Conservation (phyloP, 2,329 filamentous ascomycete genomes). For the Nemania sp. region DNA sequence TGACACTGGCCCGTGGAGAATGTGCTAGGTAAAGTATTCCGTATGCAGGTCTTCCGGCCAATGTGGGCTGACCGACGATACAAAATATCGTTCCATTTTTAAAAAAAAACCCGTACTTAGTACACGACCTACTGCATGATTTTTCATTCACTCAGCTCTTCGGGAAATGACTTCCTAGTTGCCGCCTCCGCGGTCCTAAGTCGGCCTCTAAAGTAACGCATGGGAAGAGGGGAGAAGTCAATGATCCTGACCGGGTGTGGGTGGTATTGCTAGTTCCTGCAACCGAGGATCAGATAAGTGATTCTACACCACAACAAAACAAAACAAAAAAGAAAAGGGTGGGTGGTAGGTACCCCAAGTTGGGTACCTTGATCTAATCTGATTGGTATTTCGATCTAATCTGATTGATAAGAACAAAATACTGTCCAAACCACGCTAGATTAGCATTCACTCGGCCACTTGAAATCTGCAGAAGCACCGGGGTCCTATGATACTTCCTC, state of each 20-base stretch:
- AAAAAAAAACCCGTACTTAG: too few species aligned
- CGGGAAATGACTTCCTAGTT: neutral
- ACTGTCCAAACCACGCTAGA: slow-evolving; percentile 1
- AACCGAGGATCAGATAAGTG: slow-evolving; percentile 22
- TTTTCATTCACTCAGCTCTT: slow-evolving; percentile 1
- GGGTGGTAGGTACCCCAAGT: neutral
- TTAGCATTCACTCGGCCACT: neutral
- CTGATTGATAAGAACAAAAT: slow-evolving; percentile 31
- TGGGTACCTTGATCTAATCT: slow-evolving; percentile 22
- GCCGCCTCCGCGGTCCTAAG: neutral
- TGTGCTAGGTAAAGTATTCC: too few species aligned
- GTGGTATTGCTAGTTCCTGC: neutral
- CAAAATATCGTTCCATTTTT: slow-evolving; percentile 10
- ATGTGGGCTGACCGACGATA: slow-evolving; percentile 1
- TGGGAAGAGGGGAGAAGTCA: too few species aligned
- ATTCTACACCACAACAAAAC: too few species aligned
- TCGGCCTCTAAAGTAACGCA: neutral
- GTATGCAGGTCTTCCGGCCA: neutral
- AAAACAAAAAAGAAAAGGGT: neutral
- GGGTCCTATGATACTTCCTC: neutral
- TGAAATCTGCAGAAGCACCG: neutral
- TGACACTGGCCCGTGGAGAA: too few species aligned
- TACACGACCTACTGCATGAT: neutral
- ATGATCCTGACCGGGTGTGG: neutral
- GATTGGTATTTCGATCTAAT: slow-evolving; percentile 27